A percentile compares a stretch with the other conserved stretches of the same genome.
These are phyloP conservation scores for Sporobolus alterniflorus DNA, from an alignment of 202 grass and related monocot species.

Conservation along the genomic window DNA sequence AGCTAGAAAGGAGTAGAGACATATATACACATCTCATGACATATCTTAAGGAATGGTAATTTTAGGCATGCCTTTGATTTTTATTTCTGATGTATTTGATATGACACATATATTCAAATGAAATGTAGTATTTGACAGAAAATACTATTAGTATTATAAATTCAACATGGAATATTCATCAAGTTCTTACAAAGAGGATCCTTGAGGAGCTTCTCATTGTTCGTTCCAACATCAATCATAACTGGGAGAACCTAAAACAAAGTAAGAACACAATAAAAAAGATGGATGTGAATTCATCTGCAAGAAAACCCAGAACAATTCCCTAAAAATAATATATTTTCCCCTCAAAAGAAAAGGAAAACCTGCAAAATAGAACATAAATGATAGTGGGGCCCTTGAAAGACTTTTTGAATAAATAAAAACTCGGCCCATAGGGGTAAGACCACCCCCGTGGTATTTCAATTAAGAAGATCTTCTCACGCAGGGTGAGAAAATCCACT, in stretches of 20 bases:
- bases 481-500: too few species aligned
- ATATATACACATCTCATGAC: conserved; percentile 2
- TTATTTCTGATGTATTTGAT: background rate
- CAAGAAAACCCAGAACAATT: background rate
- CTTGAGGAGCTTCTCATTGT: conserved; percentile 92
- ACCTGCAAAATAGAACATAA: background rate
- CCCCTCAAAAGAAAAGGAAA: background rate
- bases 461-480: too few species aligned
- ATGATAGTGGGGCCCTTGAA: conserved; percentile 14
- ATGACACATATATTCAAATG: background rate
- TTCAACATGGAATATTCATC: conserved; percentile 1
- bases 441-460: too few species aligned
- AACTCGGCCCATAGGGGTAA: too few species aligned
- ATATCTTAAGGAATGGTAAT: conserved; percentile 4
- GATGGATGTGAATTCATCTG: background rate
- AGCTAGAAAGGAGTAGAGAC: background rate
- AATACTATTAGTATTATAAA: background rate
- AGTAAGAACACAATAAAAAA: conserved; percentile 11
- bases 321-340: background rate
- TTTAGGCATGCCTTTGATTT: background rate
- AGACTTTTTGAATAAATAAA: too few species aligned
- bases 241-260: conserved; percentile 90
- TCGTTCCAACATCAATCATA: conserved; percentile 99
- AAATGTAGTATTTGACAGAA: background rate
- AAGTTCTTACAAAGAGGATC: conserved; percentile 93